Conservation (phyloP, 345 rosid genomes). For the Gossypium thurberi region DNA sequence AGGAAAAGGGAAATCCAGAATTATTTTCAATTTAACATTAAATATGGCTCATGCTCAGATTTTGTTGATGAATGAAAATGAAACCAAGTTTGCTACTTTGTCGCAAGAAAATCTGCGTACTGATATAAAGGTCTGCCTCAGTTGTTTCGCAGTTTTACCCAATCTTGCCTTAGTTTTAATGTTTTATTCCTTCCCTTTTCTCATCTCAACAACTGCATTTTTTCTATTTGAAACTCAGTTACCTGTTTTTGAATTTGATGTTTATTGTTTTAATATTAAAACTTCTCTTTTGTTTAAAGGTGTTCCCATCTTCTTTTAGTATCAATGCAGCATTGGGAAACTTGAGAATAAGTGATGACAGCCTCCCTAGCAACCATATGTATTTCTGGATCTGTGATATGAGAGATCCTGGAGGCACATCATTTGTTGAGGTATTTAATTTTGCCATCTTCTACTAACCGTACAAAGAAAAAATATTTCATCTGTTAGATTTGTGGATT, state of each 20-base stretch:
- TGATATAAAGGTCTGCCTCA: slow-evolving; percentile 60
- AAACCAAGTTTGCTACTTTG: slow-evolving; percentile 75
- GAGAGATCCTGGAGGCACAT: slow-evolving; percentile 96
- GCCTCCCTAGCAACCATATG: slow-evolving; percentile 74
- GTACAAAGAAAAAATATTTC: neutral
- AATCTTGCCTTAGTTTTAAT: neutral
- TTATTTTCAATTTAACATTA: slow-evolving; percentile 65
- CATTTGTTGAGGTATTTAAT: slow-evolving; percentile 80
- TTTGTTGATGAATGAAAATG: slow-evolving; percentile 86
- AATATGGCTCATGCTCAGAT: slow-evolving; percentile 92
- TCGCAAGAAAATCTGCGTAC: slow-evolving; percentile 84
- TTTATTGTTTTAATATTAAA: neutral
- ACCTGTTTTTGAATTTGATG: neutral
- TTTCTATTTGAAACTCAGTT: neutral
- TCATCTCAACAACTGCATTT: neutral
- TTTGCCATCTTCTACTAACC: neutral
- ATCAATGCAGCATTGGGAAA: slow-evolving; percentile 88
- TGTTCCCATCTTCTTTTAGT: slow-evolving; percentile 93
- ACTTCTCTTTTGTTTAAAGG: slow-evolving; percentile 36
- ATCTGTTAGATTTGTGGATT: neutral
- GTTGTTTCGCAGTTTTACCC: slow-evolving; percentile 6
- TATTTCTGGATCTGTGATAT: slow-evolving; percentile 98
- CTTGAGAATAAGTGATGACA: slow-evolving; percentile 87
- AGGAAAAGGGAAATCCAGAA: slow-evolving; percentile 90
- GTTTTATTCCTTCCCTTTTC: neutral